phyloP scores from a whole-genome alignment of 2,329 filamentous ascomycete species.

The Monilinia laxa region DNA sequence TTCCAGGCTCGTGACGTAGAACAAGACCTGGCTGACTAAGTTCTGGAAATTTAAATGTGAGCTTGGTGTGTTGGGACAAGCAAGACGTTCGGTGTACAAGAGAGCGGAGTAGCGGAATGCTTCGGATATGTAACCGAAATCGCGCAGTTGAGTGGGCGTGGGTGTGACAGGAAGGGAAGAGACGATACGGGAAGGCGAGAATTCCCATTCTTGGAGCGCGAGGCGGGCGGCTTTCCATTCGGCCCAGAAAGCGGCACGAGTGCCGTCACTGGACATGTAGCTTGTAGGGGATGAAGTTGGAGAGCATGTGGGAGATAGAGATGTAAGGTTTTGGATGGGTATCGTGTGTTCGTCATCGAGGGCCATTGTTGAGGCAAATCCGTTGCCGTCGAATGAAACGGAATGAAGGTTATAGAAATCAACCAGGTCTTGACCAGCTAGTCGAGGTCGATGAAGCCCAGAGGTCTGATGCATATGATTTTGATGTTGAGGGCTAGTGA shows the following conservation, averaged over 20 bases:
- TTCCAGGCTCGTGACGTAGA: conserved; percentile 78
- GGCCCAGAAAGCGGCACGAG: conserved; percentile 70
- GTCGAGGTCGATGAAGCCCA: conserved; percentile 39
- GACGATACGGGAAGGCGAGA: conserved; percentile 56
- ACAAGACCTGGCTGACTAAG: conserved; percentile 77
- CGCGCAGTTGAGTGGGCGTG: conserved; percentile 63
- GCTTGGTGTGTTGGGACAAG: conserved; percentile 71
- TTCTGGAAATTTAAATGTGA: conserved; percentile 77
- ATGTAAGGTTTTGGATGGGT: conserved; percentile 30
- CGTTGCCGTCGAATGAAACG: conserved; percentile 65
- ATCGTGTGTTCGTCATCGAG: conserved; percentile 55
- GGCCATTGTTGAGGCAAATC: conserved; percentile 52
- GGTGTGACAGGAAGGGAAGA: conserved; percentile 51
- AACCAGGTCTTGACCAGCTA: conserved; percentile 45
- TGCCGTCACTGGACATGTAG: conserved; percentile 49
- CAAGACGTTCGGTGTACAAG: conserved; percentile 85
- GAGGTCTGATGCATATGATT: conserved; percentile 35
- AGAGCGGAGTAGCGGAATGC: conserved; percentile 87
- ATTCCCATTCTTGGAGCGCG: conserved; percentile 78
- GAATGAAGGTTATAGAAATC: conserved; percentile 55
- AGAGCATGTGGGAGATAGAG: conserved; percentile 40
- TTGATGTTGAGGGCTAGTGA: conserved; percentile 30
- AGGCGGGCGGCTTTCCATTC: conserved; percentile 82
- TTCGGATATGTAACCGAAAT: conserved; percentile 81
- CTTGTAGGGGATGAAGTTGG: neutral